phyloP scores from a whole-genome alignment of 805 yeast genomes.

The Teunomyces barrocoloradensis region DNA sequence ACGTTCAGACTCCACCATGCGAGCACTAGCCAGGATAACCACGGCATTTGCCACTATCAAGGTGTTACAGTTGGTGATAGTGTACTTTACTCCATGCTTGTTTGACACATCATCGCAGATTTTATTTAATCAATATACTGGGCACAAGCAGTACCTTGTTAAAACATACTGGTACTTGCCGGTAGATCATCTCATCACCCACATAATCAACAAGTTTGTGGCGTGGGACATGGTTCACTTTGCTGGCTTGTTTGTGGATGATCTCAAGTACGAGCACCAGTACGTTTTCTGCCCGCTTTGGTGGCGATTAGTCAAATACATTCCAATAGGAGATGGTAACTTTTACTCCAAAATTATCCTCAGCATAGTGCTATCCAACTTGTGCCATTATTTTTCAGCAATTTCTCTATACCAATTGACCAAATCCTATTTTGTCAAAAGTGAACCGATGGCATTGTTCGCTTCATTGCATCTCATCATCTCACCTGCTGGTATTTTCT shows the following conservation, averaged over 20 bases:
- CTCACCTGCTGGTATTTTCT: conserved; percentile 81
- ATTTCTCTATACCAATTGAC: conserved; percentile 53
- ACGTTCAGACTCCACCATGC: not conserved
- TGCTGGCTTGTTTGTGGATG: conserved; percentile 50
- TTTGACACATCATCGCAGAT: conserved; percentile 50
- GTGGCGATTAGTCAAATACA: conserved; percentile 49
- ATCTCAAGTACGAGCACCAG: conserved; percentile 75
- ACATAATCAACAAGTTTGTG: conserved; percentile 51
- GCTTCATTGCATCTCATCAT: conserved; percentile 50
- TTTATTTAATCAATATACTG: conserved; percentile 21
- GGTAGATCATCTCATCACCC: not conserved
- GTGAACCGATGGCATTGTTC: conserved; percentile 16
- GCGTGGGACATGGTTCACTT: conserved; percentile 90
- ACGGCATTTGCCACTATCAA: conserved; percentile 31
- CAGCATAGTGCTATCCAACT: conserved; percentile 51
- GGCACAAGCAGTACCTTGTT: not conserved
- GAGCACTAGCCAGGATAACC: conserved; percentile 2
- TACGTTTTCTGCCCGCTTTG: conserved; percentile 84
- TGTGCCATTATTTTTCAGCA: conserved; percentile 49
- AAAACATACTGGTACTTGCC: not conserved
- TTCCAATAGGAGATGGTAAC: conserved; percentile 21
- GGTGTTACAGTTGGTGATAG: conserved; percentile 34
- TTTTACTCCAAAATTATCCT: conserved; percentile 46
- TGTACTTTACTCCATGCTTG: conserved; percentile 40
- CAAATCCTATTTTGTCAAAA: conserved; percentile 12